These are phyloP conservation scores for Emergomyces orientalis DNA, from an alignment of 2,329 filamentous ascomycete species.

Conservation along the genomic window DNA sequence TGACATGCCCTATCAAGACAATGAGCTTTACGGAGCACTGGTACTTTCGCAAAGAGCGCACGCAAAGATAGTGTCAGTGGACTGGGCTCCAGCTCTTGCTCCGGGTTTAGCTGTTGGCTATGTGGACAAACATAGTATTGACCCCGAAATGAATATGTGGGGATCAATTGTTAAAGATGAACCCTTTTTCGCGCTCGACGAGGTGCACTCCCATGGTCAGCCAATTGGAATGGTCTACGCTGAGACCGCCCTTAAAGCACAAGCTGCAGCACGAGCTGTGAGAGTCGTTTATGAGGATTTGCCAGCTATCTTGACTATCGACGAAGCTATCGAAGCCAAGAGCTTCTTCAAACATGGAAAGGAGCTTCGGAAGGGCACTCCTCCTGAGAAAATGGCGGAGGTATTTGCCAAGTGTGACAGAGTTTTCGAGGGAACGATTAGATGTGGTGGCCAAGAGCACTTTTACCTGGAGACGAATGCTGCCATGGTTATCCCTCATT, in stretches of 20 bases:
- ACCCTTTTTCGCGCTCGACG: conserved; percentile 70
- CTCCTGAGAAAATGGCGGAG: conserved; percentile 46
- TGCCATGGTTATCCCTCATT: conserved; percentile 67
- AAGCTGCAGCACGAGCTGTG: conserved; percentile 65
- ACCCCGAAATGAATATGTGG: conserved; percentile 68
- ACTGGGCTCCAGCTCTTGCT: conserved; percentile 61
- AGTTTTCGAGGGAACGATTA: conserved; percentile 62
- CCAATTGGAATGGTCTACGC: conserved; percentile 75
- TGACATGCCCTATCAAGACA: conserved; percentile 68
- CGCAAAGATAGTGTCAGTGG: conserved; percentile 66
- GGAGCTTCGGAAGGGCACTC: conserved; percentile 63
- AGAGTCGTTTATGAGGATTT: conserved; percentile 76
- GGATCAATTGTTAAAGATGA: conserved; percentile 69
- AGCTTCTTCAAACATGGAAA: conserved; percentile 70
- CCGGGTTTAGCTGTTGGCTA: conserved; percentile 69
- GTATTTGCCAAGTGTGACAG: conserved; percentile 64
- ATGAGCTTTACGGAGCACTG: conserved; percentile 71
- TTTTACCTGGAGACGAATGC: conserved; percentile 89
- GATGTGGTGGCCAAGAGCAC: conserved; percentile 84
- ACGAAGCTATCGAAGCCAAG: conserved; percentile 72
- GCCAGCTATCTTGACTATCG: conserved; percentile 74
- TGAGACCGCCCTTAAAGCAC: conserved; percentile 59
- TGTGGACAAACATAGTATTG: conserved; percentile 66
- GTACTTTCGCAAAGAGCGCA: conserved; percentile 74
- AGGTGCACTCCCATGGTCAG: conserved; percentile 72